Base-by-base conservation (phyloP, 345 rosid species). In the Erysimum cheiranthoides region DNA sequence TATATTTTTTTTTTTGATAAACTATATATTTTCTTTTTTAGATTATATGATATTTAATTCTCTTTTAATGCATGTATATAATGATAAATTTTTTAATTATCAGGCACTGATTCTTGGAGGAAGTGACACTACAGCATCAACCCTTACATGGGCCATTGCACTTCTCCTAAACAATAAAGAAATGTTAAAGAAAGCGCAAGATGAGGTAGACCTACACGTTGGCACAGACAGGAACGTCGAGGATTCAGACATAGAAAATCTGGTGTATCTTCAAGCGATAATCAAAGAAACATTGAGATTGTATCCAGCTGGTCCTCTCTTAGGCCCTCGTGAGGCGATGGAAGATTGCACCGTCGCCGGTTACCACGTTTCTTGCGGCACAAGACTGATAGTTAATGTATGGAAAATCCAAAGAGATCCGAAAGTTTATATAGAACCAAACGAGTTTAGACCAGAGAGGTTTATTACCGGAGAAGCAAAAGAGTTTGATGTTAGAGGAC, bases 101-200 rank as follows among this genome's bases (percentile, higher is more conserved):
- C 66, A 87, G 92, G 82, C 80, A 64, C 77, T 91, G 14, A 76
- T 89, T 46, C 68, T 84, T 0, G 93, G 85, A 3, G 92, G 86
- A 8, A 71, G 80, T 30, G 90, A 86, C 61, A 87, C 92, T 0
- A 66, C 82, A 6, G 49, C 79, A 6, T 74, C 74, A 17, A 83
- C 85, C 3, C 76, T 89, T n/a, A 80, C 89, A 52, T 90, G 92
- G 93, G 86, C 88, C 5, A 25, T 87, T 16, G 84, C 92, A 2
- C 68, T 87, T 28, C 87, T 91, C 14, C 77, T 87, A 61, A 90
- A 87, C 75, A 81, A 88, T 69, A 79, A 10, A 28, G 40, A 75
- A 0, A 73, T 51, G 45, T 21, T 87, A 14, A 79, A 78, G 71
- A 87, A 81, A 70, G 89, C 85, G 0, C 87, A 76, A 32, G 81